These are phyloP conservation scores for Sambucus nigra DNA, from an alignment of 129 eudicot genomes.

Conservation along the genomic window DNA sequence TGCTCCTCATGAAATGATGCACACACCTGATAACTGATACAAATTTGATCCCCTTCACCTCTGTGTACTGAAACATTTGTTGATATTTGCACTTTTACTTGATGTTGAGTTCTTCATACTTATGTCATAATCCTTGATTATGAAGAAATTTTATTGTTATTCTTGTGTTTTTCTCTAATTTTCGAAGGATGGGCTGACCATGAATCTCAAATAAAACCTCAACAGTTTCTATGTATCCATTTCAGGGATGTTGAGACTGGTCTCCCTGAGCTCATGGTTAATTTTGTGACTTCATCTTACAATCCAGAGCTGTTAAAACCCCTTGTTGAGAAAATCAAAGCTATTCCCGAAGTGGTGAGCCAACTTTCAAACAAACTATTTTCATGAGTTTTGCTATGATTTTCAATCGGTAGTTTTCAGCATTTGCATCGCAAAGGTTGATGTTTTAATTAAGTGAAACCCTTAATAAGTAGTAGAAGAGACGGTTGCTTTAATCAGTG, in stretches of 20 bases:
- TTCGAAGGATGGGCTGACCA: no score
- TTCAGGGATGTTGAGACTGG: conserved; percentile 57
- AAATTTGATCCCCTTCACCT: neutral
- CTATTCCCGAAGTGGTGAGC: conserved; percentile 67
- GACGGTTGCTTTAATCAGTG: neutral
- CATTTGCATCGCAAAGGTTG: neutral
- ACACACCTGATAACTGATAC: no score
- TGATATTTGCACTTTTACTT: no score
- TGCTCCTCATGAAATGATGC: no score
- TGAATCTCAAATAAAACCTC: neutral
- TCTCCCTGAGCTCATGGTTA: conserved; percentile 78
- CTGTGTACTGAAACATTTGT: no score
- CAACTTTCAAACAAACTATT: neutral
- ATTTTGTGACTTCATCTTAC: conserved; percentile 89
- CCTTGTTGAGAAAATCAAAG: conserved; percentile 60
- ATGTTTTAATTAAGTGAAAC: neutral
- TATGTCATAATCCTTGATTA: no score
- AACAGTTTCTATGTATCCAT: neutral
- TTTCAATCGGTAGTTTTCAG: neutral
- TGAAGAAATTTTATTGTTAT: no score
- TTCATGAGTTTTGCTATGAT: neutral
- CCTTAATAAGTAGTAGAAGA: neutral
- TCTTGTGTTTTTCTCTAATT: no score
- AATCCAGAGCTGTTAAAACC: conserved; percentile 76
- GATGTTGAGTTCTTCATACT: no score